These are phyloP conservation scores for Colletotrichum aenigma DNA, from an alignment of 2,329 filamentous ascomycete genomes.

Conservation along the genomic window DNA sequence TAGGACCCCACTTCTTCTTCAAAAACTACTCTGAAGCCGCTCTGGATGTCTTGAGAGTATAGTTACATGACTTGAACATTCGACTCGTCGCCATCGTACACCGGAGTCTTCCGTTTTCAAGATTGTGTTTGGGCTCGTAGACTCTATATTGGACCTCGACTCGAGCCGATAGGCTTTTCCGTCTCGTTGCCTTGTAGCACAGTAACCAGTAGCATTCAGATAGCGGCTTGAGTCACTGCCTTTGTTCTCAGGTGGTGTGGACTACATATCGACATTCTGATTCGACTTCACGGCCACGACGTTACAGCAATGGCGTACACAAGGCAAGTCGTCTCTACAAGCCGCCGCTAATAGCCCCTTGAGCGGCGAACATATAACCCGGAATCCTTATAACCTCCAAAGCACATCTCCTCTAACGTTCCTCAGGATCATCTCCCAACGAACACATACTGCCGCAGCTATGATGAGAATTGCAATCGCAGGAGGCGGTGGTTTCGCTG, in stretches of 20 bases:
- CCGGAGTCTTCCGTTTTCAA: not conserved
- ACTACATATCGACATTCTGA: not conserved
- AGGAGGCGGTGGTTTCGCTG: conserved; percentile 49
- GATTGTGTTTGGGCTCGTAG: not conserved
- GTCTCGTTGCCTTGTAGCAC: not conserved
- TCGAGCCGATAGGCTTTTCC: not conserved
- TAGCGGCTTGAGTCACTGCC: not conserved
- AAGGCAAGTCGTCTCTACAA: not conserved
- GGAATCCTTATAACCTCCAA: not conserved
- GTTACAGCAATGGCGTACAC: not conserved
- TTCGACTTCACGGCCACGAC: not conserved
- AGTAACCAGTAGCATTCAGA: not conserved
- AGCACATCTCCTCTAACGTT: not conserved
- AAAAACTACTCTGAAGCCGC: not conserved
- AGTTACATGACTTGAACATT: not conserved
- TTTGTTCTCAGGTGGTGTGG: not conserved
- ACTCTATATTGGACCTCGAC: not conserved
- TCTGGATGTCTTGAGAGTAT: not conserved
- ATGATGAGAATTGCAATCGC: conserved; percentile 57
- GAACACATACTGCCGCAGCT: not conserved
- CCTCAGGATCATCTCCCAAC: not conserved
- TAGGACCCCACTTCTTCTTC: not conserved
- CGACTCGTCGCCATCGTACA: not conserved
- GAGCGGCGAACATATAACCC: not conserved
- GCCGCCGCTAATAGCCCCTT: not conserved